Conservation (phyloP, 352 stramenopile genomes). For the Phytophthora meadii region DNA sequence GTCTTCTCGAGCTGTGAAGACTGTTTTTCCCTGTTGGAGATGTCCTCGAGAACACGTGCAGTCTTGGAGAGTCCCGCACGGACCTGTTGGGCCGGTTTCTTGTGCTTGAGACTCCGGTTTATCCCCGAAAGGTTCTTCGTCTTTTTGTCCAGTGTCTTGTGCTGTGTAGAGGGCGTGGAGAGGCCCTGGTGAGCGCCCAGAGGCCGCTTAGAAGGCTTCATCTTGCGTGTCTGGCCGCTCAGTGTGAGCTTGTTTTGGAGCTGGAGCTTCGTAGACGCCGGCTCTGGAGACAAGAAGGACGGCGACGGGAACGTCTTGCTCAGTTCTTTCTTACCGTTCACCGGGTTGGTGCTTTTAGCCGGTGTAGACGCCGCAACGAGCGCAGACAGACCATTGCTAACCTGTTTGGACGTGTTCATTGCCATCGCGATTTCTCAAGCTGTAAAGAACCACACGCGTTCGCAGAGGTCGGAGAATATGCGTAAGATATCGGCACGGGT, state of each 20-base stretch:
- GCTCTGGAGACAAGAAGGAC: slow-evolving; percentile 55
- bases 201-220: slow-evolving; percentile 45
- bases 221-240: slow-evolving; percentile 46
- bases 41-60: slow-evolving; percentile 43
- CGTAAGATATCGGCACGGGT: background rate
- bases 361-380: slow-evolving; percentile 19
- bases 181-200: slow-evolving; percentile 32
- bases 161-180: slow-evolving; percentile 6
- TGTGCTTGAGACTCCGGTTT: slow-evolving; percentile 19
- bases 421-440: slow-evolving; percentile 1
- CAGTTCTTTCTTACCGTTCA: background rate
- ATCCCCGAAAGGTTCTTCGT: slow-evolving; percentile 31
- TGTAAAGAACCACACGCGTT: slow-evolving; percentile 6
- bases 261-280: slow-evolving; percentile 30
- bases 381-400: background rate
- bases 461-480: background rate
- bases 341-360: slow-evolving; percentile 4
- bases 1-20: slow-evolving; percentile 5
- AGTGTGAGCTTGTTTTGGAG: slow-evolving; percentile 46
- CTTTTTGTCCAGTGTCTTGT: slow-evolving; percentile 18
- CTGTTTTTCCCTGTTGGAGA: slow-evolving; percentile 44
- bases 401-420: slow-evolving; percentile 26
- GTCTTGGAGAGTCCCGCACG: slow-evolving; percentile 10
- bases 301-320: slow-evolving; percentile 30
- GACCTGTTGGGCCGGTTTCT: slow-evolving; percentile 10